Base-by-base conservation (phyloP, 768 basidiomycete genomes). In the Lentinula aciculospora region DNA sequence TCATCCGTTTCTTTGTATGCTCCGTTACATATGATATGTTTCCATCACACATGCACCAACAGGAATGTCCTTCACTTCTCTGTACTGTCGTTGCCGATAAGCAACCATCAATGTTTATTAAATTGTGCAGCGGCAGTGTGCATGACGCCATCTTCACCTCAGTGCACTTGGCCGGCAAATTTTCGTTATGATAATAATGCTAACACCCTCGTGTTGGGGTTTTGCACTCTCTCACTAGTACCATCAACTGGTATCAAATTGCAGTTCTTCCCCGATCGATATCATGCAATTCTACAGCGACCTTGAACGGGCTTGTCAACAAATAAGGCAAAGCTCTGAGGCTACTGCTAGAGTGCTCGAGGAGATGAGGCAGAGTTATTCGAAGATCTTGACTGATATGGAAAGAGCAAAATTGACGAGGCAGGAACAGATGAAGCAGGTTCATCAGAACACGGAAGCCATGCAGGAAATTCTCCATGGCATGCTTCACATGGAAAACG, bases 1-100 rank as follows among this genome's bases (percentile, higher is more conserved):
- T 48, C 39, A 48, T 39, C 39, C 31, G n/a, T n/a, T n/a, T 13
- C 39, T 56, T 28, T 57, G 56, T 56, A 34, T 48, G 32, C 32
- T 46, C 50, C 13, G 25, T 4, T 45, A 31, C 47, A 8, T 54
- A 54, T 54, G 34, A 21, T 25, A 42, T 54, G 34, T 2, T 15
- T 21, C 15, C 39, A 12, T 32, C 27, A 6, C 19, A 19, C 34
- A 53, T 50, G 47, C 47, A n/a, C 10, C 13, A 34, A 19, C 49
- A 50, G 34, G 49, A n/a, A 17, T 15, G 13, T 48, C 28, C 23
- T 31, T 17, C 28, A 29, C 37, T 39, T 13, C n/a, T n/a, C n/a
- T n/a, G n/a, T n/a, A n/a, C n/a, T n/a, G n/a, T n/a, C n/a, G n/a
- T n/a, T n/a, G n/a, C n/a, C n/a, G n/a, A n/a, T n/a, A n/a, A n/a